Evolutionary conservation across 495 filamentous ascomycete genomes (phyloP).

Genomic region (Penicillium subrubescens): DNA sequence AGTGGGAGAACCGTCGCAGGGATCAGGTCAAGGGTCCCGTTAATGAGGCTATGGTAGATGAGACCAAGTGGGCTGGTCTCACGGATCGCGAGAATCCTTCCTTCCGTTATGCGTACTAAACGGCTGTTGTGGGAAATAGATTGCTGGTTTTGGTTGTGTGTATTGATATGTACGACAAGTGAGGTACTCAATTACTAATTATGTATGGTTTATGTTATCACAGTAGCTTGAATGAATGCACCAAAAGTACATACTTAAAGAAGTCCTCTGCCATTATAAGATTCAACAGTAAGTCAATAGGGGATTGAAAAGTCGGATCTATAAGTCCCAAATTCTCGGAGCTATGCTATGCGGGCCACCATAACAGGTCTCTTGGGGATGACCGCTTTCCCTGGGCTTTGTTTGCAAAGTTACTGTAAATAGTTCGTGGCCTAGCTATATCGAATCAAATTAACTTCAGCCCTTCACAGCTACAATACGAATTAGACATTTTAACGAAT

Average conservation of each 20-base stretch:
- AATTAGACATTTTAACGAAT: background rate
- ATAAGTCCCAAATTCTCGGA: background rate
- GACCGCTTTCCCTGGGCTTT: too few relatives aligned
- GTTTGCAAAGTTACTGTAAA: too few relatives aligned
- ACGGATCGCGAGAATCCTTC: constrained; percentile 44
- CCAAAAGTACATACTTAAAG: background rate
- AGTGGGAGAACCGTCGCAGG: constrained; percentile 45
- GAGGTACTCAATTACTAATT: background rate
- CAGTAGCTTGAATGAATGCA: background rate
- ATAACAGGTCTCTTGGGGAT: too few relatives aligned
- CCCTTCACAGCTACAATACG: too few relatives aligned
- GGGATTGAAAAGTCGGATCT: background rate
- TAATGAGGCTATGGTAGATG: constrained; percentile 26
- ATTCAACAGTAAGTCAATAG: background rate
- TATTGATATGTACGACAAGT: background rate
- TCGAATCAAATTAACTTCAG: too few relatives aligned
- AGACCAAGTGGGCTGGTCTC: constrained; percentile 41
- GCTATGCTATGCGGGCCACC: background rate
- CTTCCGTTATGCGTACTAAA: constrained; percentile 51
- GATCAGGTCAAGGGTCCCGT: constrained; percentile 26
- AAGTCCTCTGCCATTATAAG: background rate
- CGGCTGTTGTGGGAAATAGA: background rate
- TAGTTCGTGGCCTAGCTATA: too few relatives aligned
- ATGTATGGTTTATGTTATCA: background rate
- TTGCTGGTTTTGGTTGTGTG: background rate